phyloP scores from a whole-genome alignment of 257 asterid species.

The Fraxinus cuspidata region DNA sequence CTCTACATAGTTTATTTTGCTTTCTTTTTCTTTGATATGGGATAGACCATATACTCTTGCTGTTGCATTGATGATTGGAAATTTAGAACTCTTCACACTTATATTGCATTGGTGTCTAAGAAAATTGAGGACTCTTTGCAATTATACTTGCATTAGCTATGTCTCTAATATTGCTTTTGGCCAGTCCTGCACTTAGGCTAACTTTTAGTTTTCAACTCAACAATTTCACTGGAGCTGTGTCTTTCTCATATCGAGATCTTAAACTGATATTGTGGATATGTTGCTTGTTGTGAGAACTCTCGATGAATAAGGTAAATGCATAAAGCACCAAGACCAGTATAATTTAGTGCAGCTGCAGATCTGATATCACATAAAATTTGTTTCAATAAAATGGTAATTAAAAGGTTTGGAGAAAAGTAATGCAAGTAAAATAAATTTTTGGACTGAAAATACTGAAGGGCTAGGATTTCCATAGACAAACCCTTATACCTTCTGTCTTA shows the following conservation, averaged over 20 bases:
- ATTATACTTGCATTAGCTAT: constrained; percentile 8
- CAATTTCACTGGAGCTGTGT: neutral
- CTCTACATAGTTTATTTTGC: constrained; percentile 28
- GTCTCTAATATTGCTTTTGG: constrained; percentile 17
- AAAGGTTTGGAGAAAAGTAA: constrained; percentile 9
- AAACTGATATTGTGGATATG: constrained; percentile 8
- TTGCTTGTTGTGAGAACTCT: neutral
- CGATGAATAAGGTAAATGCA: constrained; percentile 15
- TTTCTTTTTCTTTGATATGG: constrained; percentile 1
- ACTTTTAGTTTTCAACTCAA: constrained; percentile 13
- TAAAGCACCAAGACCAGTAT: constrained; percentile 1
- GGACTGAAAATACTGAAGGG: constrained; percentile 17
- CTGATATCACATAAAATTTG: constrained; percentile 1
- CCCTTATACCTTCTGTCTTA: neutral
- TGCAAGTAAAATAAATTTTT: neutral
- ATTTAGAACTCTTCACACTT: neutral
- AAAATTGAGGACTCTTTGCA: constrained; percentile 5
- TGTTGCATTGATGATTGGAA: neutral
- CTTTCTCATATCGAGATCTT: constrained; percentile 12
- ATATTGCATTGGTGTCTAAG: neutral
- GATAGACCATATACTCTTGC: neutral
- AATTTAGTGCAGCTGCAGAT: constrained; percentile 12
- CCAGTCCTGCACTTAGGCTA: neutral
- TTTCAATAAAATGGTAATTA: neutral
- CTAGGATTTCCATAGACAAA: constrained; percentile 10